Conservation (phyloP, 2,329 filamentous ascomycete genomes). For the Fusarium sp. region DNA sequence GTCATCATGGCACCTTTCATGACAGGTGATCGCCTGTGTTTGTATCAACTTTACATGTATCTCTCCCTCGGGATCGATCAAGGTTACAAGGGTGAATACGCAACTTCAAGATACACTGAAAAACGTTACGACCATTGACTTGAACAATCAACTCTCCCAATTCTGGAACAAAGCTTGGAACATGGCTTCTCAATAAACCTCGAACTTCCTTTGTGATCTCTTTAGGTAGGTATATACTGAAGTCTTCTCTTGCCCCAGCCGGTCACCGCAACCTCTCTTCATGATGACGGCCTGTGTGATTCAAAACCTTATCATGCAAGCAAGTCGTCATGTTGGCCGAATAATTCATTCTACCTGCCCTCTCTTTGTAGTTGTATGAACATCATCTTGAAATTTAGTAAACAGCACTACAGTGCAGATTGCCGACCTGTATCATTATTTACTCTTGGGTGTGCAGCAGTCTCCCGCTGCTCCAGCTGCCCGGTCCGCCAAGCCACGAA, state of each 20-base stretch:
- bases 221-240: neutral
- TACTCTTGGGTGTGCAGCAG: conserved; percentile 64
- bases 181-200: neutral
- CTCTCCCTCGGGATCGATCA: no score
- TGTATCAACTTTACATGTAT: neutral
- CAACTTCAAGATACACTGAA: no score
- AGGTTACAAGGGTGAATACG: no score
- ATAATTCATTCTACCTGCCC: neutral
- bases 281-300: neutral
- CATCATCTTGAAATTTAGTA: neutral
- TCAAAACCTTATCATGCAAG: no score
- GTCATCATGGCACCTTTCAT: neutral
- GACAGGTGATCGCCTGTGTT: neutral
- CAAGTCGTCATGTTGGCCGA: neutral
- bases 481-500: conserved; percentile 60
- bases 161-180: neutral
- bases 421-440: conserved; percentile 28
- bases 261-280: neutral
- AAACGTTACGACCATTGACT: no score
- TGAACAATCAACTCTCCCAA: neutral
- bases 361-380: neutral
- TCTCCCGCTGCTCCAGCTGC: conserved; percentile 61
- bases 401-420: neutral
- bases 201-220: neutral
- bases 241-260: neutral